These are phyloP conservation scores for Euphorbia peplus DNA, from an alignment of 345 rosid species.

Conservation along the genomic window DNA sequence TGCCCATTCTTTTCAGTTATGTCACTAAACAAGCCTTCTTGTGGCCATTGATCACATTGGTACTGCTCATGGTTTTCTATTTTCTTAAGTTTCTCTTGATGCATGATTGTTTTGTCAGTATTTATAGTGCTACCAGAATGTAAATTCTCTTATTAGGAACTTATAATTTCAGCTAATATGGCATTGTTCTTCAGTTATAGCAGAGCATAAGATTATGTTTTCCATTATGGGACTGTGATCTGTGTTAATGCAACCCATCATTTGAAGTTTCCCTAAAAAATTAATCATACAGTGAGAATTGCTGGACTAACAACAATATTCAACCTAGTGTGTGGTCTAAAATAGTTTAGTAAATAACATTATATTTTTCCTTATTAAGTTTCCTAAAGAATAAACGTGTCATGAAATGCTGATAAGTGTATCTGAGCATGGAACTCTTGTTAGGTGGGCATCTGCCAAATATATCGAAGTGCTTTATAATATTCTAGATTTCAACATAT, in stretches of 20 bases:
- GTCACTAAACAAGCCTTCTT: not conserved
- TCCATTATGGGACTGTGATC: slow-evolving; percentile 2
- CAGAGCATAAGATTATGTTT: not conserved
- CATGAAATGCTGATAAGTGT: not conserved
- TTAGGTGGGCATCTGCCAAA: not conserved
- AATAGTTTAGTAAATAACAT: not conserved
- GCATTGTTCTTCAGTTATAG: not conserved
- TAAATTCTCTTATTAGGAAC: not conserved
- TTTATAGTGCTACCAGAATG: not conserved
- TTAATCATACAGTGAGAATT: not conserved
- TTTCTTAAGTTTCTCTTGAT: not conserved
- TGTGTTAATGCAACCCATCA: not conserved
- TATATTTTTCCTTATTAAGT: not conserved
- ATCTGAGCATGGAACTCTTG: not conserved
- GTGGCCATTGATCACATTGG: not conserved
- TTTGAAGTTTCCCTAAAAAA: not conserved
- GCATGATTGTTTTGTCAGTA: not conserved
- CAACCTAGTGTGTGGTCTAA: not conserved
- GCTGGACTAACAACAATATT: not conserved
- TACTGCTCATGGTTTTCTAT: not conserved
- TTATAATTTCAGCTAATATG: not conserved
- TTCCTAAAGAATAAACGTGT: not conserved
- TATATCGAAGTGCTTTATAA: too few species aligned
- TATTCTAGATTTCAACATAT: not conserved
- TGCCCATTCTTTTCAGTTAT: not conserved